phyloP scores from a whole-genome alignment of 2,329 filamentous ascomycete genomes.

The Phaeophleospora eucalypticola region DNA sequence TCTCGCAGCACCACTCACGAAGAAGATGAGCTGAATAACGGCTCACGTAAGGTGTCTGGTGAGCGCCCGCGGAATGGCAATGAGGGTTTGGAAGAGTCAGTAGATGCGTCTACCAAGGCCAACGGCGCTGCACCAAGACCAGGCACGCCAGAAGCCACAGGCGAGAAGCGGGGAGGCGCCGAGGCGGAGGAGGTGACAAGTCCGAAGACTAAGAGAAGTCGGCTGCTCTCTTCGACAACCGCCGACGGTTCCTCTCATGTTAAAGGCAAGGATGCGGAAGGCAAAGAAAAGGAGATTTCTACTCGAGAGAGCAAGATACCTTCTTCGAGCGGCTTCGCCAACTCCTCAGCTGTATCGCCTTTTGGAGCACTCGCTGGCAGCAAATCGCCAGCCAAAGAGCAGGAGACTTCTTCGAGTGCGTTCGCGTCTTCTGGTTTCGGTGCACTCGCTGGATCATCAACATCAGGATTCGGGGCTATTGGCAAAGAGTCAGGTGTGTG shows the following conservation, averaged over 20 bases:
- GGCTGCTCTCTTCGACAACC: conserved; percentile 33
- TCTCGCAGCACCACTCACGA: conserved; percentile 43
- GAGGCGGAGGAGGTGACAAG: conserved; percentile 33
- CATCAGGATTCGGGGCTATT: conserved; percentile 37
- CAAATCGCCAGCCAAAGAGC: conserved; percentile 30
- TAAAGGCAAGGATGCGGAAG: not conserved
- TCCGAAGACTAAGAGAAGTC: conserved; percentile 49
- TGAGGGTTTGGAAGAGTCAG: conserved; percentile 23
- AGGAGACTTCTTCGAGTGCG: conserved; percentile 40
- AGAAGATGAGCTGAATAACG: conserved; percentile 31
- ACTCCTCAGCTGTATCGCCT: conserved; percentile 44
- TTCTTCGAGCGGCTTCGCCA: conserved; percentile 41
- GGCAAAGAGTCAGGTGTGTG: conserved; percentile 19
- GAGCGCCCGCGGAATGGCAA: conserved; percentile 28
- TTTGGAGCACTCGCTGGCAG: conserved; percentile 43
- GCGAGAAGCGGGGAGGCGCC: conserved; percentile 14
- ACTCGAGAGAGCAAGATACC: conserved; percentile 15
- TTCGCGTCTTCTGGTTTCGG: conserved; percentile 52
- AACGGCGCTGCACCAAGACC: conserved; percentile 24
- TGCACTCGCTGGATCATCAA: conserved; percentile 37
- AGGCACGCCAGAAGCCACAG: conserved; percentile 19
- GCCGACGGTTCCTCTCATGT: conserved; percentile 14
- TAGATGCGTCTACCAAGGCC: conserved; percentile 14
- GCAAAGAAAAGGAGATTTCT: no score
- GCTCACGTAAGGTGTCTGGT: conserved; percentile 31